phyloP scores from a whole-genome alignment of 2,329 filamentous ascomycete genomes.

The Scytalidium lignicola region DNA sequence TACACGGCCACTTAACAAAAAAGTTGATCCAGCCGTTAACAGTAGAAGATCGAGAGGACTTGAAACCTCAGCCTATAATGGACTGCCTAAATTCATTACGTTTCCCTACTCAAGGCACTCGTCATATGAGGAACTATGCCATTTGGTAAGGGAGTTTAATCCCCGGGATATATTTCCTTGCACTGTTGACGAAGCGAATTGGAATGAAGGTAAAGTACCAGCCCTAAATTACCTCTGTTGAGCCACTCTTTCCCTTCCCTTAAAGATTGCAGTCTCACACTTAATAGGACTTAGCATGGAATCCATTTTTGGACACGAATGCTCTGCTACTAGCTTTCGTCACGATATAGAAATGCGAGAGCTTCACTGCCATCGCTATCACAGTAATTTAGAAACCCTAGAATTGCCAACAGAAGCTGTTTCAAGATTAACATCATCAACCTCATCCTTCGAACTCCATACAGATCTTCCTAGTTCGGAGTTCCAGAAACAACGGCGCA shows the following conservation, averaged over 20 bases:
- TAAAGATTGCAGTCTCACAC: not conserved
- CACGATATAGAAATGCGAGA: slow-evolving; percentile 60
- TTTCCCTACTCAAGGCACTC: slow-evolving; percentile 92
- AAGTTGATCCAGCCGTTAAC: not conserved
- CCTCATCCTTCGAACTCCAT: not conserved
- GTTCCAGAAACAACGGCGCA: slow-evolving; percentile 16
- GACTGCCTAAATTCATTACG: slow-evolving; percentile 33
- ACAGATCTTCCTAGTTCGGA: slow-evolving; percentile 7
- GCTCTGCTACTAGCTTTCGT: slow-evolving; percentile 53
- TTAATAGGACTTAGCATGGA: slow-evolving; percentile 51
- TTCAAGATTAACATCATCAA: not conserved
- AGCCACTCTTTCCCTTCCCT: not conserved
- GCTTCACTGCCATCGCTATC: slow-evolving; percentile 4
- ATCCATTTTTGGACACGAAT: slow-evolving; percentile 67
- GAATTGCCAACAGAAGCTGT: not conserved
- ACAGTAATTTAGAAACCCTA: not conserved
- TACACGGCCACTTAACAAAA: slow-evolving; percentile 9
- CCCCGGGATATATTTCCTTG: slow-evolving; percentile 80
- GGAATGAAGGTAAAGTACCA: slow-evolving; percentile 48
- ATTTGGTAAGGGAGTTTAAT: slow-evolving; percentile 61
- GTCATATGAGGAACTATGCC: slow-evolving; percentile 73
- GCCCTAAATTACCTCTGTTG: not conserved
- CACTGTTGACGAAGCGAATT: slow-evolving; percentile 60
- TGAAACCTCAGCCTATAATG: not conserved
- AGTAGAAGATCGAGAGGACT: not conserved